These are phyloP conservation scores for Monilinia vaccinii-corymbosi DNA, from an alignment of 2,329 filamentous ascomycete genomes.

Conservation along the genomic window DNA sequence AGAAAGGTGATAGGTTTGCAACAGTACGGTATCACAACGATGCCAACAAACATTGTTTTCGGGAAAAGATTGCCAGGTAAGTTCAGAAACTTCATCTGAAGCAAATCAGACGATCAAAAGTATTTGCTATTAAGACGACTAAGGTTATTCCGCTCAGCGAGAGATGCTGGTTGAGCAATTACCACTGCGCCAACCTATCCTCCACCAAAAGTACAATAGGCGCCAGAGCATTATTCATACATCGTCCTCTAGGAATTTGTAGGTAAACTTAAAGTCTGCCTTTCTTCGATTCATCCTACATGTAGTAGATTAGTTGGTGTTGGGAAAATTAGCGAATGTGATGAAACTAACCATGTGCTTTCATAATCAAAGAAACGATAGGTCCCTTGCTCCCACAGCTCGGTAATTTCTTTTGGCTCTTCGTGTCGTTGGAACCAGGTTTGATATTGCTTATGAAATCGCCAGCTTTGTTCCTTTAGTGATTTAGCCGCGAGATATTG, in stretches of 20 bases:
- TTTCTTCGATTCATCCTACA: conserved; percentile 95
- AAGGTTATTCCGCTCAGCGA: conserved; percentile 33
- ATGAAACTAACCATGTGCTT: conserved; percentile 70
- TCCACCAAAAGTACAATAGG: conserved; percentile 61
- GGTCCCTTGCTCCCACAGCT: conserved; percentile 97
- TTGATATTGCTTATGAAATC: conserved; percentile 99
- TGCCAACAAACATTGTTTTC: neutral
- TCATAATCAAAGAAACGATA: conserved; percentile 99
- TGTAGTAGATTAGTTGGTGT: neutral
- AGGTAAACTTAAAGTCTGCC: conserved; percentile 96
- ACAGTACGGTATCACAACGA: neutral
- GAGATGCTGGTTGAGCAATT: conserved; percentile 58
- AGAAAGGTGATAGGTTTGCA: neutral
- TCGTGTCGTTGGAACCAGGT: conserved; percentile 99
- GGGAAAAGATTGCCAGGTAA: neutral
- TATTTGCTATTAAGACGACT: conserved; percentile 26
- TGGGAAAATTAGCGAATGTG: neutral
- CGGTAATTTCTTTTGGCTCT: conserved; percentile 96
- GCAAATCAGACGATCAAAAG: conserved; percentile 18
- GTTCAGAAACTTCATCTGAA: conserved; percentile 14
- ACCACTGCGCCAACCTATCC: conserved; percentile 54
- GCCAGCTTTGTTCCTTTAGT: conserved; percentile 97
- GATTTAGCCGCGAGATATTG: conserved; percentile 93
- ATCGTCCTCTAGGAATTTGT: conserved; percentile 96
- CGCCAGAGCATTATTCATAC: conserved; percentile 53